Percentiles rank a stretch among this genome's conserved stretches.
Conservation (phyloP, 192 early-diverging fungal species). For the Dimargaris xerosporica region DNA sequence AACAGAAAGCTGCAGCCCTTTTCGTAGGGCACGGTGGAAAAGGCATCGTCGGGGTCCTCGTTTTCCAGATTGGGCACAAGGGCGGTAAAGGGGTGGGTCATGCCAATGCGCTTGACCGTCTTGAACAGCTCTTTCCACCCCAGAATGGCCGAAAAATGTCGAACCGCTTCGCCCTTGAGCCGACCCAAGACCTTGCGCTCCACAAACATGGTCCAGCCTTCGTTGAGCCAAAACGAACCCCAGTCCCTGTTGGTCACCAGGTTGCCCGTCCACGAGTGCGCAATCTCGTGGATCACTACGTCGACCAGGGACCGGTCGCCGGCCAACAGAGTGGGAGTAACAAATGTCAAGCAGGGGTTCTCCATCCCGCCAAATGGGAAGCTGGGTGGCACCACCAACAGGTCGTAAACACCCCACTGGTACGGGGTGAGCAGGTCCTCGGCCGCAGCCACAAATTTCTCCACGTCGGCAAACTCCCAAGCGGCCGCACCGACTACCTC, state of each 20-base stretch:
- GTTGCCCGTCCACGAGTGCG: constrained; percentile 85
- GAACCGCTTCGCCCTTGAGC: constrained; percentile 56
- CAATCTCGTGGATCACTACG: constrained; percentile 89
- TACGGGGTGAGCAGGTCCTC: constrained; percentile 76
- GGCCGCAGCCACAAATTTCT: constrained; percentile 46
- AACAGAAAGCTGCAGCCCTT: constrained; percentile 93
- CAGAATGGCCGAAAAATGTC: constrained; percentile 76
- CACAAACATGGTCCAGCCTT: constrained; percentile 88
- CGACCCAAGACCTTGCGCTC: constrained; percentile 81
- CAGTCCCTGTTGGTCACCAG: constrained; percentile 69
- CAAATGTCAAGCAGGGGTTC: constrained; percentile 97
- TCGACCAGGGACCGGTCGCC: constrained; percentile 88
- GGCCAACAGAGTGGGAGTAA: constrained; percentile 89
- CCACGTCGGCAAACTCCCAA: constrained; percentile 82
- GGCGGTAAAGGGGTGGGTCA: constrained; percentile 45
- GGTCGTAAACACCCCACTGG: constrained; percentile 90
- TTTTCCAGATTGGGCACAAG: constrained; percentile 57
- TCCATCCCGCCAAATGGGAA: constrained; percentile 93
- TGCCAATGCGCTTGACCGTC: constrained; percentile 49
- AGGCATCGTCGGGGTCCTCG: constrained; percentile 72
- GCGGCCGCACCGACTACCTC: constrained; percentile 75
- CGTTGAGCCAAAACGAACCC: constrained; percentile 86
- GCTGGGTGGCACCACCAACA: constrained; percentile 73
- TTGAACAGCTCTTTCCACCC: constrained; percentile 62
- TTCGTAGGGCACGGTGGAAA: constrained; percentile 78